A percentile compares a stretch with the other conserved stretches of the same genome.
These are phyloP conservation scores for Xylariaceae sp. DNA, from an alignment of 2,329 filamentous ascomycete genomes.

Conservation along the genomic window DNA sequence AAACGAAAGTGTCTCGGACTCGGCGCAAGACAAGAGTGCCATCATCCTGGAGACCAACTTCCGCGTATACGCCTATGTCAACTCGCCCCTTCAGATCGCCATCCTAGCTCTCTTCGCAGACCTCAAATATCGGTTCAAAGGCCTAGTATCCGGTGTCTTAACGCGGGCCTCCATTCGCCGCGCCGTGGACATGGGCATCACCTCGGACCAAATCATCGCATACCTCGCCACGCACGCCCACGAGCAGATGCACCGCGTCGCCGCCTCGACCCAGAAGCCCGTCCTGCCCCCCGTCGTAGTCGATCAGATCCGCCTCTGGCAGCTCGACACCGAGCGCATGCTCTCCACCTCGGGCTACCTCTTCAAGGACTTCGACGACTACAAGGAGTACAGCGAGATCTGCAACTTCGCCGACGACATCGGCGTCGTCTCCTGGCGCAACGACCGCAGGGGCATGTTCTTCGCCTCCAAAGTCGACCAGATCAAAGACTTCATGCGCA, in stretches of 20 bases:
- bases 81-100: constrained; percentile 88
- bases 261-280: constrained; percentile 55
- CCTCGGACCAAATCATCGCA: constrained; percentile 87
- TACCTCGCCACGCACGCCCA: constrained; percentile 92
- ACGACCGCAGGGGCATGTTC: constrained; percentile 74
- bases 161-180: constrained; percentile 83
- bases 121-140: constrained; percentile 85
- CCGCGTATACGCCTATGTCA: constrained; percentile 93
- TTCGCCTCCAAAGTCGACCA: constrained; percentile 92
- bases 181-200: constrained; percentile 88
- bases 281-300: constrained; percentile 92
- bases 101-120: constrained; percentile 87
- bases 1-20: constrained; percentile 27
- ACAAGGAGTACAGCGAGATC: constrained; percentile 66
- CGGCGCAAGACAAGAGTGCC: constrained; percentile 59
- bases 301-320: constrained; percentile 96
- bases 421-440: constrained; percentile 85
- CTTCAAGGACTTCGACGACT: constrained; percentile 79
- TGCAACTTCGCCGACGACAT: constrained; percentile 81
- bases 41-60: constrained; percentile 99
- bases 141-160: constrained; percentile 87
- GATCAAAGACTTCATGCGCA: constrained; percentile 72
- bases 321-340: constrained; percentile 94
- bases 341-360: constrained; percentile 77
- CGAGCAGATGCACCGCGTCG: constrained; percentile 78